Base-by-base conservation (phyloP, 148 eudicot genomes). In the Chenopodium suecicum region DNA sequence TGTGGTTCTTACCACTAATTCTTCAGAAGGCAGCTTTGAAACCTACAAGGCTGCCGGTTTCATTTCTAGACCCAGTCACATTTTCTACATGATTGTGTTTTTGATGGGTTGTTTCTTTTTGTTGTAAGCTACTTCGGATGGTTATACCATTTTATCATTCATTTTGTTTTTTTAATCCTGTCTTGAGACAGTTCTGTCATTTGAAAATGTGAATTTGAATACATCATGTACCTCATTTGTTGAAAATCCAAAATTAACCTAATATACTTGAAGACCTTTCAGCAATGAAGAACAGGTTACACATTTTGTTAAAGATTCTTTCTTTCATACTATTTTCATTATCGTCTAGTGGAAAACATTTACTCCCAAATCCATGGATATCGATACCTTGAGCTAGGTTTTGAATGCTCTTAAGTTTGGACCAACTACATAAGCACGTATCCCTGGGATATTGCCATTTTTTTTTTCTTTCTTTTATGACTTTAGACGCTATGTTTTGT, bases 1-100 rank as follows among this genome's bases (percentile, higher is more conserved):
- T 25, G 91, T 92, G 2, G 86, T 93, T 66, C 87, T 93, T 88
- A 88, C 87, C 25, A 88, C 98, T 17, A 79, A 80, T 78, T 84
- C 89, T 4, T 81, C 91, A 6, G 67, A 79, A 41, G 94, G 97
- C 47, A 83, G 87, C 81, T 89, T 80, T 78, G 80, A 84, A 47
- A 64, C 85, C 29, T 83, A 70, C 75, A 83, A 79, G 73, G 75
- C 77, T 20, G 83, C 56, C 7, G 85, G 83, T 66, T 73, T 83
- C 60, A 73, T 82, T 34, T 66, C 82, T n/a, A 78, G 73, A 50
- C 79, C 86, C 46, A 47, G 73, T 64, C 27, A 60, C 22, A n/a
- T 89, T 27, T 78, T 11, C 76, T 70, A 82, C 47, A 29, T 81
- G 64, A 44, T 86, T 56, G 12, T 82, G 67, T 83, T 82, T 46